Evolutionary conservation across 768 basidiomycete genomes (phyloP), one percentile per base, ranked within the genome.

Genomic region (Saitozyma sp.): DNA sequence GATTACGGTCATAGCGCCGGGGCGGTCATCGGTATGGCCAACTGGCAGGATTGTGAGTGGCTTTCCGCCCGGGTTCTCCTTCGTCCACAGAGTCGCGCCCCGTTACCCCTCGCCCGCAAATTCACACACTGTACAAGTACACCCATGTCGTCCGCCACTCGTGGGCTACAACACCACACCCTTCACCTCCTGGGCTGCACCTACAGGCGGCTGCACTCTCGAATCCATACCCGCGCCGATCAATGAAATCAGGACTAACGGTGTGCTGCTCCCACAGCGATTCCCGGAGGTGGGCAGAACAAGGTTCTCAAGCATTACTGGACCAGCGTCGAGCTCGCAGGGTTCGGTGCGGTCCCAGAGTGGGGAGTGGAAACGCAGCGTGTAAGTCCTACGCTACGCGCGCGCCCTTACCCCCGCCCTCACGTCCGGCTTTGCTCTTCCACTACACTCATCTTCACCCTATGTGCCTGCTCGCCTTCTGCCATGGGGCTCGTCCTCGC

Each of bases 1-100:
- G 84, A 84, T 66, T 85, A 83, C 81, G 85, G 84, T 14, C 84
- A 86, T 71, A 81, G 82, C 46, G 82, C 84, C 13, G 84, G 84
- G 2, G 81, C 83, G 51, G 81, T 84, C 13, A 83, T 85, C 20
- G 63, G 57, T 19, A 69, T 68, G 80, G 59, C 61, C n/a, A 64
- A 62, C 29, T 54, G 17, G 45, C 57, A 56, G 49, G 53, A n/a
- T 3, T 8, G 42, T 54, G 50, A 58, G 54, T 63, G n/a, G 5
- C 38, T 41, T 11, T 51, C 8, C n/a, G 9, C 51, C 45, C 50
- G n/a, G 14, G 63, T 20, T 20, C 54, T 46, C 17, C 57, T 11
- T 42, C 37, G 52, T 5, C 29, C 29, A 29, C 29, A 29, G 29
- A 29, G 2, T 29, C 29, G 29, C 29, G 2, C 29, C 29, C 29